phyloP scores from a whole-genome alignment of 2,329 filamentous ascomycete species.

The Ascochyta koolunga region DNA sequence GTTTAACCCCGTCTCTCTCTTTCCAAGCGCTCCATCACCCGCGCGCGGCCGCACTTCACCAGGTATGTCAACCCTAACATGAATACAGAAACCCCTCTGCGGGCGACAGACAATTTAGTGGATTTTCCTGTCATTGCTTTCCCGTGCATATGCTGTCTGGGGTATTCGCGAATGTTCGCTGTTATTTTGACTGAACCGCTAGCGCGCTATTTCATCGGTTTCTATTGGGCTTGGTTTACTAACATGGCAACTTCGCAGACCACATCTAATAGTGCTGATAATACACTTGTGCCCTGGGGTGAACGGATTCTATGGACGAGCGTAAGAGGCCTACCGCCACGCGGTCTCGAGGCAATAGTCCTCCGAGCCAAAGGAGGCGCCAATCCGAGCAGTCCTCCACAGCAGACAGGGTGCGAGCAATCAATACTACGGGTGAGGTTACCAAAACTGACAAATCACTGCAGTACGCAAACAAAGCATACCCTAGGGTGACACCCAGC shows the following conservation, averaged over 20 bases:
- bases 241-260: neutral
- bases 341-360: slow-evolving; percentile 25
- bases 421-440: neutral
- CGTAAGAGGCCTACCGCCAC: slow-evolving; percentile 23
- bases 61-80: neutral
- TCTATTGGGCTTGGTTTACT: neutral
- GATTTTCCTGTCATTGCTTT: neutral
- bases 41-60: neutral
- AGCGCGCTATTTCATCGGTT: neutral
- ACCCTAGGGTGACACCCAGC: neutral
- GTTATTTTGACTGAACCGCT: neutral
- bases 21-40: neutral
- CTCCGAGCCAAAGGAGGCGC: slow-evolving; percentile 26
- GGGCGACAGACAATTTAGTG: too few relatives aligned
- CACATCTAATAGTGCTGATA: neutral
- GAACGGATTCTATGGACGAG: slow-evolving; percentile 12
- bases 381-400: neutral
- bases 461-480: slow-evolving; percentile 17
- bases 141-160: too few relatives aligned
- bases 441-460: neutral
- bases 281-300: neutral
- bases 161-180: neutral
- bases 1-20: neutral
- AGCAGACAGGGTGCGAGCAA: slow-evolving; percentile 9
- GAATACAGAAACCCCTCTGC: neutral